Conservation (phyloP, 805 yeast genomes). For the Candida succiphila region DNA sequence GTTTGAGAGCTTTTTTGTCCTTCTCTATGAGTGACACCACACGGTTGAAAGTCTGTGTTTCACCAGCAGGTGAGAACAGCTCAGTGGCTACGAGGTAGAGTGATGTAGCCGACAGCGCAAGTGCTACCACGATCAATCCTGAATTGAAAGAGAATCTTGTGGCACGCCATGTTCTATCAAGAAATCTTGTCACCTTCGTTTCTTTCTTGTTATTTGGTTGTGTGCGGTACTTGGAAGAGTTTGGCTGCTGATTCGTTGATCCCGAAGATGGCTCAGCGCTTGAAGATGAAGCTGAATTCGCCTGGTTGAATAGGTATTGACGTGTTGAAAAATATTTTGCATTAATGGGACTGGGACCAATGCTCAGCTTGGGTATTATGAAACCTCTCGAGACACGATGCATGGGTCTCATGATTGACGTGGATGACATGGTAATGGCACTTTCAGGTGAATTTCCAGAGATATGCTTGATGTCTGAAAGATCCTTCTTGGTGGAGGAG, state of each 20-base stretch:
- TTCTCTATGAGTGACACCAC: constrained; percentile 72
- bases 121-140: constrained; percentile 54
- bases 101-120: constrained; percentile 57
- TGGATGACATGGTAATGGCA: too few relatives aligned
- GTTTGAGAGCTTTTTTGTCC: constrained; percentile 46
- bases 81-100: constrained; percentile 73
- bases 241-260: not conserved
- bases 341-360: too few relatives aligned
- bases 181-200: constrained; percentile 27
- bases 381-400: too few relatives aligned
- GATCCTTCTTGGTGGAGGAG: too few relatives aligned
- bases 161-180: constrained; percentile 38
- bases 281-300: constrained; percentile 1
- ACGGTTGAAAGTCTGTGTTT: constrained; percentile 81
- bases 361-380: too few relatives aligned
- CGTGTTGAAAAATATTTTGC: too few relatives aligned
- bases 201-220: constrained; percentile 5
- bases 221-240: not conserved
- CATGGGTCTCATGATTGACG: too few relatives aligned
- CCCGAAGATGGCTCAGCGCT: too few relatives aligned
- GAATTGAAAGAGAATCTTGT: constrained; percentile 56
- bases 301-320: too few relatives aligned
- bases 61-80: constrained; percentile 81
- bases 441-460: too few relatives aligned
- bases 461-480: too few relatives aligned